Percentiles rank a stretch among this genome's conserved stretches.
phyloP scores from a whole-genome alignment of 805 yeast species.

The Metschnikowia chrysomelidarum region DNA sequence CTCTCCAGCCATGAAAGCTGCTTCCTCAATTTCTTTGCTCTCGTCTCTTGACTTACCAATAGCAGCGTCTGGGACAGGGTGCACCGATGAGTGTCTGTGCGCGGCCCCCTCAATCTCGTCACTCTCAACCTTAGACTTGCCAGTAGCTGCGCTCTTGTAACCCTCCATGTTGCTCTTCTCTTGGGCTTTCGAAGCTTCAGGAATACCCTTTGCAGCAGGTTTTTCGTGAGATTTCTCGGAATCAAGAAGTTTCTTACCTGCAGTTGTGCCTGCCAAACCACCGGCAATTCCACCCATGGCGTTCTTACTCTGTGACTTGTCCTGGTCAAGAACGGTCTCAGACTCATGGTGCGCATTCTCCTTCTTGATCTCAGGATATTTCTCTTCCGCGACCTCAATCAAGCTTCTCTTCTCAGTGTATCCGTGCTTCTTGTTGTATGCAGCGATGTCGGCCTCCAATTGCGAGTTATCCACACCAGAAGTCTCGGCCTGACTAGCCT shows the following conservation, averaged over 20 bases:
- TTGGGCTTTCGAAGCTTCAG: no score
- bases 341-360: constrained; percentile 17
- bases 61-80: constrained; percentile 4
- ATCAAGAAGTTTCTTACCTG: constrained; percentile 3
- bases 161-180: no score
- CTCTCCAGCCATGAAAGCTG: constrained; percentile 1
- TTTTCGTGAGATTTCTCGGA: constrained; percentile 1
- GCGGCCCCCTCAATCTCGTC: constrained; percentile 2
- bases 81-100: neutral
- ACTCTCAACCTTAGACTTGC: constrained; percentile 2
- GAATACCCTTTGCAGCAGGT: neutral
- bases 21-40: constrained; percentile 5
- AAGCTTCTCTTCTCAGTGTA: constrained; percentile 23
- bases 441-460: constrained; percentile 24
- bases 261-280: constrained; percentile 9
- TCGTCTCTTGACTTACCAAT: constrained; percentile 5
- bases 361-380: constrained; percentile 17
- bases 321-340: constrained; percentile 8
- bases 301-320: constrained; percentile 2
- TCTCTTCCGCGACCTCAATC: constrained; percentile 28
- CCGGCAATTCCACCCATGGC: constrained; percentile 8
- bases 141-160: no score
- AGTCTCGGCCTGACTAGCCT: constrained; percentile 4
- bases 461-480: constrained; percentile 15
- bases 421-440: constrained; percentile 30